A percentile compares a stretch with the other conserved stretches of the same genome.
These are phyloP conservation scores for Colletotrichum lini DNA, from an alignment of 2,329 filamentous ascomycete species.

Conservation along the genomic window DNA sequence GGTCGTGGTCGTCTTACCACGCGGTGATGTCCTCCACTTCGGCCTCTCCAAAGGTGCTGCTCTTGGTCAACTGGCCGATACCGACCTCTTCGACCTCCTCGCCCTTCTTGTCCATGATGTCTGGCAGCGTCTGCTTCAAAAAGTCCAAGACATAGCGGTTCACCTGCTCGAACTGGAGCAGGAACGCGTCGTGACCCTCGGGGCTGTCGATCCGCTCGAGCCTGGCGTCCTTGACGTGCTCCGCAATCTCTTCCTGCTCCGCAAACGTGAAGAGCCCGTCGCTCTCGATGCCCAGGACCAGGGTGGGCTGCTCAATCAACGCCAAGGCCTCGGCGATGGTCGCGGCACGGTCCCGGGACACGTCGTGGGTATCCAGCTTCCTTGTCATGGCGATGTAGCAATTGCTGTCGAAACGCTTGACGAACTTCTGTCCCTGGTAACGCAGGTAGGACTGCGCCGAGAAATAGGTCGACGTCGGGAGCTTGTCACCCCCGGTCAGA, in stretches of 20 bases:
- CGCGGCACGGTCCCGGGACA: conserved; percentile 82
- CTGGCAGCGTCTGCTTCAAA: conserved; percentile 83
- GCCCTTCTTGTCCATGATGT: conserved; percentile 83
- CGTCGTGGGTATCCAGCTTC: conserved; percentile 97
- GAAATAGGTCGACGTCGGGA: conserved; percentile 86
- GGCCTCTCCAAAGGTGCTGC: conserved; percentile 93
- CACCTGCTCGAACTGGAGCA: conserved; percentile 97
- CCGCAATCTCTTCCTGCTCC: conserved; percentile 93
- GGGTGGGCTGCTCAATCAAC: conserved; percentile 87
- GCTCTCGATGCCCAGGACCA: conserved; percentile 94
- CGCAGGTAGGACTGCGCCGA: conserved; percentile 97
- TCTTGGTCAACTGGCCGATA: conserved; percentile 80
- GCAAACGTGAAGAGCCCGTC: conserved; percentile 98
- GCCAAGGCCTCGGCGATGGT: conserved; percentile 82
- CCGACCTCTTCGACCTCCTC: conserved; percentile 60
- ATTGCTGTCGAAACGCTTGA: conserved; percentile 96
- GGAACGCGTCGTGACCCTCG: conserved; percentile 96
- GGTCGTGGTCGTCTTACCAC: conserved; percentile 73
- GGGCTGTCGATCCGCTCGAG: conserved; percentile 92
- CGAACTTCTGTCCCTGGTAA: conserved; percentile 97
- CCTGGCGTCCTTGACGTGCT: conserved; percentile 81
- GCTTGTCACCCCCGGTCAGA: conserved; percentile 65
- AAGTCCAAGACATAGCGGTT: conserved; percentile 90
- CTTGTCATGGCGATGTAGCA: conserved; percentile 99
- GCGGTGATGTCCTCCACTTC: conserved; percentile 97